These are phyloP conservation scores for Hymenoscyphus repandus DNA, from an alignment of 2,329 filamentous ascomycete genomes.

Conservation along the genomic window DNA sequence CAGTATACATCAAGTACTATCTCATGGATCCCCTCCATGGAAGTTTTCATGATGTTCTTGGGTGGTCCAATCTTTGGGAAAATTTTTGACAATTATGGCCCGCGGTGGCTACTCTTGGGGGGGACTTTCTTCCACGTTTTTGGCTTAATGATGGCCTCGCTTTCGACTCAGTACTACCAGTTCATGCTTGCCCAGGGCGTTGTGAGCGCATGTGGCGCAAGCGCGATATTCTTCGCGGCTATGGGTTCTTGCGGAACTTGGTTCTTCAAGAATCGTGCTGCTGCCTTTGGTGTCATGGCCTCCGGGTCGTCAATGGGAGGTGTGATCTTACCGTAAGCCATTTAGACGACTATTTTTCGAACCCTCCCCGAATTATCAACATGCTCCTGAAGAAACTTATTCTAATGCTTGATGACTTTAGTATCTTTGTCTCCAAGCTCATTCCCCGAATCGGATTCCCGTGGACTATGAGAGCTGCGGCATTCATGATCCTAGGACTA, in stretches of 20 bases:
- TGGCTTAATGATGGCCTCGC: conserved; percentile 56
- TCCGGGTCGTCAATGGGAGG: conserved; percentile 46
- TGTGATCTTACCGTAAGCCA: conserved; percentile 46
- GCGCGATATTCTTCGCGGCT: conserved; percentile 41
- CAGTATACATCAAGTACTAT: conserved; percentile 48
- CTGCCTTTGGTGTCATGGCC: conserved; percentile 44
- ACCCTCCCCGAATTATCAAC: background rate
- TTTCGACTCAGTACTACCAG: conserved; percentile 50
- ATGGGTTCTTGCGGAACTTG: conserved; percentile 41
- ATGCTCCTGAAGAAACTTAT: background rate
- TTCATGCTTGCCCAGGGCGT: conserved; percentile 45
- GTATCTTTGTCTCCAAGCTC: conserved; percentile 52
- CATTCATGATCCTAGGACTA: conserved; percentile 52
- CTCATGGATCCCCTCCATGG: conserved; percentile 57
- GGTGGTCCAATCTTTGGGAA: conserved; percentile 58
- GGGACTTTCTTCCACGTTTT: conserved; percentile 54
- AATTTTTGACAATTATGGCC: conserved; percentile 56
- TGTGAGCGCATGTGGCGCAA: conserved; percentile 40
- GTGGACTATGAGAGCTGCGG: conserved; percentile 52
- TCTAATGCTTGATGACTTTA: background rate
- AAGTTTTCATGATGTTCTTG: conserved; percentile 48
- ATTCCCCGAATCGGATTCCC: conserved; percentile 47
- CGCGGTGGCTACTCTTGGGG: conserved; percentile 46
- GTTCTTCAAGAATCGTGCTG: conserved; percentile 43
- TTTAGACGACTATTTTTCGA: background rate